phyloP scores from a whole-genome alignment of 495 filamentous ascomycete species.

The Penicillium canariense region DNA sequence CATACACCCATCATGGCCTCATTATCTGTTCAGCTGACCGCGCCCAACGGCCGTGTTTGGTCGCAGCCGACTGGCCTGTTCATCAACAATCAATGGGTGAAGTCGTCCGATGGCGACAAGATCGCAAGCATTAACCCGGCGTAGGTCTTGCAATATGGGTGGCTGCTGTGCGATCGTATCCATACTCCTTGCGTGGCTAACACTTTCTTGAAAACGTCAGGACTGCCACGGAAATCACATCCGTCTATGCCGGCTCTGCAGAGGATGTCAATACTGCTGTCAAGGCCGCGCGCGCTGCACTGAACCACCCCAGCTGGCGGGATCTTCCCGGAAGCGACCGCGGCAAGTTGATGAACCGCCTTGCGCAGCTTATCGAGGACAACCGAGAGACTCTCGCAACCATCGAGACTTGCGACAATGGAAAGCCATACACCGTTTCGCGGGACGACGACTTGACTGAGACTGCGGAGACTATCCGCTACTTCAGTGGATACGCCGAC shows the following conservation, averaged over 20 bases:
- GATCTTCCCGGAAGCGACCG: constrained; percentile 69
- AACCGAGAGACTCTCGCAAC: constrained; percentile 73
- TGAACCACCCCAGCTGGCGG: constrained; percentile 75
- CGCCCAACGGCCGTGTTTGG: constrained; percentile 79
- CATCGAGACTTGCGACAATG: constrained; percentile 92
- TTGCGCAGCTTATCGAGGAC: constrained; percentile 69
- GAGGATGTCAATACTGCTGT: constrained; percentile 84
- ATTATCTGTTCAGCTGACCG: constrained; percentile 27
- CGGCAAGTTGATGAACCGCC: constrained; percentile 68
- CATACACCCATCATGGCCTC: constrained; percentile 16
- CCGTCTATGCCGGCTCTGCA: constrained; percentile 75
- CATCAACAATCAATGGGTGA: constrained; percentile 92
- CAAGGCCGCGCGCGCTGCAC: constrained; percentile 73
- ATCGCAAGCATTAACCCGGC: constrained; percentile 80
- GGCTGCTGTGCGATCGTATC: background rate
- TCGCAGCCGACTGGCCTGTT: constrained; percentile 77
- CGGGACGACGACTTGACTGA: constrained; percentile 71
- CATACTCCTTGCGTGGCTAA: background rate
- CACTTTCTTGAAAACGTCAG: constrained; percentile 8
- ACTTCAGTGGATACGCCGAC: constrained; percentile 87
- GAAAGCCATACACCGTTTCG: constrained; percentile 76
- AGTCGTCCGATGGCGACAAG: constrained; percentile 66
- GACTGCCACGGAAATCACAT: constrained; percentile 76
- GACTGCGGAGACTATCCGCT: constrained; percentile 66
- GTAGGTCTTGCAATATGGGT: constrained; percentile 41